Base-by-base conservation (phyloP, 2,329 filamentous ascomycete species). In the Alternaria hordeiaustralica region DNA sequence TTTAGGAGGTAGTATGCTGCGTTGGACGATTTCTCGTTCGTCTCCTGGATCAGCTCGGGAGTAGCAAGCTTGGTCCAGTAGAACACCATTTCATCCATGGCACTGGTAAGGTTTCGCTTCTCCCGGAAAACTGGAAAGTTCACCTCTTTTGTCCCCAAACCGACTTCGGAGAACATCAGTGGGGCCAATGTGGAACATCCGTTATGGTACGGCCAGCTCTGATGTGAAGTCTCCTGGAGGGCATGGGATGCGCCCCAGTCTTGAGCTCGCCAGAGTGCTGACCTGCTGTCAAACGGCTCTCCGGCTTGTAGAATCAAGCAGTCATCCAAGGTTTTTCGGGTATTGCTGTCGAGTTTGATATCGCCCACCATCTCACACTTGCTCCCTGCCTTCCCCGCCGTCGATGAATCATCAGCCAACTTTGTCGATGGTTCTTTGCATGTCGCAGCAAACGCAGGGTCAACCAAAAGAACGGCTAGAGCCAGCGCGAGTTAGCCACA, bases 1-100 rank as follows among this genome's bases (percentile, higher is more conserved):
- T 60, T 60, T 3, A 60, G 26, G 7, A 60, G 25, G 49, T 60
- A 60, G 5, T 44, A 60, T 2, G 57, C 57, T 4, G 49, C 49
- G 15, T 60, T 60, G 18, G 57, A 60, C 1, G 57, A 60, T 15
- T 30, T 60, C 1, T 21, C 0, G 5, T 33, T 51, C 28, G 49
- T 51, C 10, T 36, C 0, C 28, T 36, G 12, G 2, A 51, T 33
- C 8, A 51, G 6, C 0, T 51, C 49, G 3, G 49, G 49, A 4
- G 49, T 23, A 13, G 49, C 49, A 18, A 51, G 49, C 28, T n/a
- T 36, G 12, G 26, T 51, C 49, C 49, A 51, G 28, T 51, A n/a
- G 8, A 36, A 51, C 5, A n/a, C 49, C 13, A 51, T 51, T 5
- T 51, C 49, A 1, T 51, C 28, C 49, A 51, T 51, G 2, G 28